phyloP scores from a whole-genome alignment of 495 filamentous ascomycete species.

The Xanthoparmelia taractica region DNA sequence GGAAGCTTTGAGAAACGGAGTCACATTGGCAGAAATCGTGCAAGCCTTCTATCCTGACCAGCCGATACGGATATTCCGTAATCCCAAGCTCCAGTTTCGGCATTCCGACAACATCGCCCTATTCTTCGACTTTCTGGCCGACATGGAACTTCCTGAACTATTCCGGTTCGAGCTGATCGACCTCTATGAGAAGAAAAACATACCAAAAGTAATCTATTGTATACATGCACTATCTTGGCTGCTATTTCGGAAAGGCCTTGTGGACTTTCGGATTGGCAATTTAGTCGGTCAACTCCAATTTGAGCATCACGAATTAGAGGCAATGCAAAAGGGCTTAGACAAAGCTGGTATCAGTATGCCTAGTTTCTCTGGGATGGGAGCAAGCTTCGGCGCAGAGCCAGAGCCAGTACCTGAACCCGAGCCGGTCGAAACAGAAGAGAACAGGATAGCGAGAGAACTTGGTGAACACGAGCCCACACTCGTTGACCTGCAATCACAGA shows the following conservation, averaged over 20 bases:
- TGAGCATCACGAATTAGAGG: conserved; percentile 93
- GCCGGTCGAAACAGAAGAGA: conserved; percentile 80
- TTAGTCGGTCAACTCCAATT: conserved; percentile 95
- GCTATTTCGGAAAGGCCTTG: conserved; percentile 85
- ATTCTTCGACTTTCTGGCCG: conserved; percentile 88
- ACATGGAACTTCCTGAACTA: conserved; percentile 93
- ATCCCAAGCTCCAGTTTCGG: conserved; percentile 78
- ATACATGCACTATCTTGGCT: conserved; percentile 96
- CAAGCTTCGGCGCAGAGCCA: conserved; percentile 81
- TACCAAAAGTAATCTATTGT: conserved; percentile 98
- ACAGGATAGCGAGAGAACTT: conserved; percentile 77
- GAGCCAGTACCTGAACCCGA: conserved; percentile 55
- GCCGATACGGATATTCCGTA: conserved; percentile 72
- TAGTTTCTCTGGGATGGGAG: conserved; percentile 93
- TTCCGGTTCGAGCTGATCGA: conserved; percentile 98
- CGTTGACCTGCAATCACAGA: conserved; percentile 75
- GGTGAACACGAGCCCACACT: conserved; percentile 64
- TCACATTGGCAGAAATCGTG: conserved; percentile 93
- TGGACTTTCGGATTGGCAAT: conserved; percentile 96
- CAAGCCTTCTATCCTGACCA: conserved; percentile 75
- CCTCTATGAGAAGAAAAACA: conserved; percentile 99
- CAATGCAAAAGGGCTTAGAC: conserved; percentile 92
- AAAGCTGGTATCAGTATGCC: conserved; percentile 93
- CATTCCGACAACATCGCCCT: conserved; percentile 95
- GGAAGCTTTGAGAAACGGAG: conserved; percentile 85